Base-by-base conservation (phyloP, 2,329 filamentous ascomycete species). In the Trichoderma brevicompactum region DNA sequence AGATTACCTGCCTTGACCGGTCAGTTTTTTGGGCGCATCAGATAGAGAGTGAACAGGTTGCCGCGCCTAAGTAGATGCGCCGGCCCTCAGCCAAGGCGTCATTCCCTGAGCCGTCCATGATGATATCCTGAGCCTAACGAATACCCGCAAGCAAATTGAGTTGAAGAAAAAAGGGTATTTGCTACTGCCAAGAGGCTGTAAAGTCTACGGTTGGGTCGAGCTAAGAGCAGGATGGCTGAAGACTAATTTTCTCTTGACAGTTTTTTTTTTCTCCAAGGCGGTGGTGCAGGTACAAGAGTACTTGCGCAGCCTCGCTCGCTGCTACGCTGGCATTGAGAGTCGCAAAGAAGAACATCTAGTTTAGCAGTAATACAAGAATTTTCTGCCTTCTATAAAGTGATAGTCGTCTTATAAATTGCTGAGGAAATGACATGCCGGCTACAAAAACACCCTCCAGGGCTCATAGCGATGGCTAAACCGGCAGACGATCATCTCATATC, bases 1-100 rank as follows among this genome's bases (percentile, higher is more conserved):
- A 91, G 87, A 59, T 87, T 89, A 55, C 76, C 73, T 73, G 65
- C 15, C 4, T 17, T 49, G 36, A 48, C 23, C 12, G 38, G 59
- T 65, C 43, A 67, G 66, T 61, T 23, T 60, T 32, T 38, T 41
- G 55, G 9, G 9, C 28, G 40, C 40, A 36, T 52, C 15, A 48
- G n/a, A 46, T 34, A 38, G 32, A 61, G 34, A 44, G 59, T 12
- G 48, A 41, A 44, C 17, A 44, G 40, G 52, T 44, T 17, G 40
- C 23, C 65, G 54, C 53, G 70, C 87, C 87, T 12, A 88, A 78
- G 68, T 90, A 88, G 68, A 90, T 86, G 67, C 88, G 76, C 52
- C 76, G 70, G 60, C 74, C 75, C 59, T 72, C 70, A 28, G 70
- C 58, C 40, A 75, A 65, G 54, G 73, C 71, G 36, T 72, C 68